Evolutionary conservation across 148 eudicot species (phyloP).

Genomic region (Rhododendron mucronatum): DNA sequence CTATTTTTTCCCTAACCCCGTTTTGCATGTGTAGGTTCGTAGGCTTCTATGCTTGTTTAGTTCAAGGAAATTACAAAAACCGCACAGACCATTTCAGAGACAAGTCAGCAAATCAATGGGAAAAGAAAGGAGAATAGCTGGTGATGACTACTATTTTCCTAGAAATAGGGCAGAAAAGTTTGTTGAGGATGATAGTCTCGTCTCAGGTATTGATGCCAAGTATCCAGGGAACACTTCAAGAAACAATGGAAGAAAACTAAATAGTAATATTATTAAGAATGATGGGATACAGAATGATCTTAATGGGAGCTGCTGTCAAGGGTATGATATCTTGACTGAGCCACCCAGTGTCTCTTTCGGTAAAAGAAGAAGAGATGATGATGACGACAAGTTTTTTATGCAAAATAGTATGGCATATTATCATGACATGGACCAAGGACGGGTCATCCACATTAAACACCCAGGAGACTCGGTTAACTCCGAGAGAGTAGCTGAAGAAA

Average conservation of each 20-base stretch:
- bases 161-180: conserved; percentile 1
- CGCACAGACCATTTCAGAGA: not conserved
- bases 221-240: not conserved
- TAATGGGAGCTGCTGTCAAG: not conserved
- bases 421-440: not conserved
- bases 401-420: not conserved
- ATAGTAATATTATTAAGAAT: not conserved
- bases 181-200: conserved; percentile 1
- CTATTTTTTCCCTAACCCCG: not conserved
- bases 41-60: conserved; percentile 37
- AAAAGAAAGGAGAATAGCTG: conserved; percentile 6
- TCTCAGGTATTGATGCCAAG: not conserved
- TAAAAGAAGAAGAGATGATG: not conserved
- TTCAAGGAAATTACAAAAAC: conserved; percentile 30
- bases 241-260: conserved; percentile 5
- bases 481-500: not conserved
- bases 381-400: not conserved
- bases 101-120: not conserved
- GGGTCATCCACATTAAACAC: not conserved
- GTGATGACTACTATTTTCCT: not conserved
- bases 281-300: not conserved
- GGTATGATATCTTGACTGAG: conserved; percentile 10
- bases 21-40: conserved; percentile 30
- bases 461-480: conserved; percentile 3
- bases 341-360: conserved; percentile 1